phyloP scores from a whole-genome alignment of 2,329 filamentous ascomycete species.

The Calonectria pauciramosa region DNA sequence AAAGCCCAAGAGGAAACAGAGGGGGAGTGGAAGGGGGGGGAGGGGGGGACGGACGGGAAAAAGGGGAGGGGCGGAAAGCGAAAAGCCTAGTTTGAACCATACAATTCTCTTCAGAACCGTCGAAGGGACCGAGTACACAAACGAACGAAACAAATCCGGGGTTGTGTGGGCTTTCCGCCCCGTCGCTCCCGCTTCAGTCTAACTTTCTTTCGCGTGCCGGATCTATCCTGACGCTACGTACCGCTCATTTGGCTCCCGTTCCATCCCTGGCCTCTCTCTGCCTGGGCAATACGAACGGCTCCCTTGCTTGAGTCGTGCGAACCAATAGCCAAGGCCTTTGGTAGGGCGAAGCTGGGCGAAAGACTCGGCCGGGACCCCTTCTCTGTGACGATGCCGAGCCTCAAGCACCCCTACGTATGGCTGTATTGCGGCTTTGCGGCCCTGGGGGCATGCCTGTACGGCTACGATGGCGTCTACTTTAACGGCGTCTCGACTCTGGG shows the following conservation, averaged over 20 bases:
- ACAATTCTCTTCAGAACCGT: background rate
- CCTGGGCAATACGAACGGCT: background rate
- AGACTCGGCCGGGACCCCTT: background rate
- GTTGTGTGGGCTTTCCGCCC: slow-evolving; percentile 17
- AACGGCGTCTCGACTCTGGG: slow-evolving; percentile 51
- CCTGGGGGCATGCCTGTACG: slow-evolving; percentile 54
- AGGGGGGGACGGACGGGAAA: background rate
- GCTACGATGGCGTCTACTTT: slow-evolving; percentile 55
- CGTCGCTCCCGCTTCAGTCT: background rate
- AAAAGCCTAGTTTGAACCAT: background rate
- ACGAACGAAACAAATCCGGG: slow-evolving; percentile 15
- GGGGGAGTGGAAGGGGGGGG: background rate
- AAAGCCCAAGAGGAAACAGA: background rate
- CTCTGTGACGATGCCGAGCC: slow-evolving; percentile 28
- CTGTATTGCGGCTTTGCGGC: slow-evolving; percentile 53
- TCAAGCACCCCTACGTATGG: slow-evolving; percentile 49
- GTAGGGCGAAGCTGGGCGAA: background rate
- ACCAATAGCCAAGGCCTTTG: background rate
- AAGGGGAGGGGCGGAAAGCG: background rate
- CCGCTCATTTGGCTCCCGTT: slow-evolving; percentile 1
- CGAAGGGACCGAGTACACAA: background rate
- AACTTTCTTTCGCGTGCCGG: slow-evolving; percentile 8
- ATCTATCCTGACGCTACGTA: slow-evolving; percentile 10
- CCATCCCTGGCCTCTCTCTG: background rate
- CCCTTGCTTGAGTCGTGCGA: background rate